Conservation (phyloP, 176 grass and related monocot genomes). For the Elaeis guineensis region DNA sequence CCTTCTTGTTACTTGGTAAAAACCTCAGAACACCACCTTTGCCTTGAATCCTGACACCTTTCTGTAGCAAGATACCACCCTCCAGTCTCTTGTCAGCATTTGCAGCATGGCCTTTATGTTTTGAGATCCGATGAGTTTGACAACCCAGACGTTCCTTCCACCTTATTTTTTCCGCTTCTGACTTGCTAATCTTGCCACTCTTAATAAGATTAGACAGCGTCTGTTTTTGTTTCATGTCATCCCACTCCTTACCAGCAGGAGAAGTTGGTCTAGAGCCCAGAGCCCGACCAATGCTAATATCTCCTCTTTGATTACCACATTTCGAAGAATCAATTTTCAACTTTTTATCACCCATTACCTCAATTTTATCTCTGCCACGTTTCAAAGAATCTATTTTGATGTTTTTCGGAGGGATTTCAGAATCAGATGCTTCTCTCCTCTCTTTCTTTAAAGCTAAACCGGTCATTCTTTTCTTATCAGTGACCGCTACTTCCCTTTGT, state of each 20-base stretch:
- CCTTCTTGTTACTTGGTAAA: constrained; percentile 3
- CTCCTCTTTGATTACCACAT: constrained; percentile 42
- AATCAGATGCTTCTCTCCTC: neutral
- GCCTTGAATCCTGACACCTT: constrained; percentile 33
- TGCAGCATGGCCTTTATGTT: constrained; percentile 6
- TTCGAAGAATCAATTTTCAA: constrained; percentile 32
- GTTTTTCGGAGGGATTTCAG: constrained; percentile 28
- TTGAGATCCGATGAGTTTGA: constrained; percentile 11
- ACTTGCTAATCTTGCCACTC: neutral
- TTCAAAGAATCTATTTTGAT: constrained; percentile 10
- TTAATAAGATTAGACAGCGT: neutral
- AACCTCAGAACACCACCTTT: constrained; percentile 48
- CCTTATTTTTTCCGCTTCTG: constrained; percentile 18
- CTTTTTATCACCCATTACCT: constrained; percentile 29
- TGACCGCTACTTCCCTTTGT: neutral
- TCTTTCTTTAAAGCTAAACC: constrained; percentile 13
- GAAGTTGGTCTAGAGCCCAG: neutral
- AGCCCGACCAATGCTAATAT: constrained; percentile 43
- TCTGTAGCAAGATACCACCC: neutral
- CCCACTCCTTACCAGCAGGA: neutral
- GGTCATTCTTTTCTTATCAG: constrained; percentile 17
- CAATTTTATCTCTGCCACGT: constrained; percentile 16
- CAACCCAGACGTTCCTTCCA: constrained; percentile 1
- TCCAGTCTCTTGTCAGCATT: neutral
- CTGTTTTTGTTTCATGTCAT: constrained; percentile 28